These are phyloP conservation scores for Atkinsonella texensis DNA, from an alignment of 2,329 filamentous ascomycete species.

Conservation along the genomic window DNA sequence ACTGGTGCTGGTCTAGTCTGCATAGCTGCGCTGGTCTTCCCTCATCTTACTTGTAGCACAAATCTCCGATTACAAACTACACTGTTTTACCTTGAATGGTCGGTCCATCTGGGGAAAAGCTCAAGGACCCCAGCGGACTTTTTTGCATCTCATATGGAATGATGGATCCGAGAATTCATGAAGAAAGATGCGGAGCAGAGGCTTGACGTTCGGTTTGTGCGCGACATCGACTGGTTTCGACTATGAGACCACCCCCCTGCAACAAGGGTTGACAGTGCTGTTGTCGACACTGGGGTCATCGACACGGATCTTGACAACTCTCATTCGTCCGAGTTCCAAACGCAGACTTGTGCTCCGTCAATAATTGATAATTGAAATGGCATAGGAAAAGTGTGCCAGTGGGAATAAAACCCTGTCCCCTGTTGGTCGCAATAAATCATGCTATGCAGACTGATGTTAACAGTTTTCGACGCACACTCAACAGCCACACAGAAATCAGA, in stretches of 20 bases:
- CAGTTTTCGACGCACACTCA: not conserved
- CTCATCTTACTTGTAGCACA: not conserved
- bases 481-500: not conserved
- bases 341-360: too few species aligned
- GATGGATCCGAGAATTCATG: not conserved
- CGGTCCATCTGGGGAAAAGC: not conserved
- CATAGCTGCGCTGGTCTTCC: not conserved
- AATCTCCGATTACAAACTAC: not conserved
- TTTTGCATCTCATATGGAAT: not conserved
- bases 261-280: not conserved
- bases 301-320: not conserved
- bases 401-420: not conserved
- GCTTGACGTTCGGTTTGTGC: not conserved
- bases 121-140: not conserved
- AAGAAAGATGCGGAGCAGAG: not conserved
- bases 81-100: not conserved
- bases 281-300: not conserved
- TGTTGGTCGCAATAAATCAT: not conserved
- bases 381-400: not conserved
- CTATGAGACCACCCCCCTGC: not conserved
- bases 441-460: constrained; percentile 1
- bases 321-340: too few species aligned
- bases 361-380: too few species aligned
- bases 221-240: not conserved
- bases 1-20: not conserved